Evolutionary conservation across 805 yeast species (phyloP), one percentile per base, ranked within the genome.

Genomic region (Candida chilensis): DNA sequence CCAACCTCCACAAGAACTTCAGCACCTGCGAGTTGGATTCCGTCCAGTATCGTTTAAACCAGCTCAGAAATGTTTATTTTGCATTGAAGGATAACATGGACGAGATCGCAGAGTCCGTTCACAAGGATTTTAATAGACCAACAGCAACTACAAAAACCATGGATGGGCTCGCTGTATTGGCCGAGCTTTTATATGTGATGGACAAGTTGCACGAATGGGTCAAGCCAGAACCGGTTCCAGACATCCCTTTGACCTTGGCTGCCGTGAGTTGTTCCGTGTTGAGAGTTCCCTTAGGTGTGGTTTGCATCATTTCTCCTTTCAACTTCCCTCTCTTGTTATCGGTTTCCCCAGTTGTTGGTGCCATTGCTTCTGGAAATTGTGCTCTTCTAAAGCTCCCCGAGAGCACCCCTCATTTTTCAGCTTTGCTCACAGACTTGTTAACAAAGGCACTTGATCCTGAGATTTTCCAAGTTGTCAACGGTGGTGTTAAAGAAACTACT

Each of bases 291-390:
- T 47, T 57, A 32, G 97, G 96, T 4, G 67, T 71, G 2, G 80
- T 80, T 3, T 64, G 86, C 24, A 55, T 61, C 45, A 34, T 55
- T 9, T 54, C 59, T 34, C 53, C 37, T 28, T 51, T 50, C 36
- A 54, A 60, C 28, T 54, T 76, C 49, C 95, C 97, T 1, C 50
- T 82, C 27, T 36, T 69, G 17, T 57, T 90, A 35, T 45, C 83
- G 0, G 35, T 86, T 8, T 60, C 68, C 19, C 86, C 96, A 0
- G 46, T 87, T 16, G 64, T 76, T 22, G 84, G 85, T 15, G 95
- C 95, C 2, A 57, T 90, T 39, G 85, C 94, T 2, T 83, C 79
- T 14, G 96, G 96, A 9, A 87, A 88, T 50, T 63, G 78, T 11
- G 90, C 82, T 17, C 73, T 82, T 14, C 56, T 78, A 41, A 86